Evolutionary conservation across 495 filamentous ascomycete species (phyloP).

Genomic region (Penicillium turbatum): DNA sequence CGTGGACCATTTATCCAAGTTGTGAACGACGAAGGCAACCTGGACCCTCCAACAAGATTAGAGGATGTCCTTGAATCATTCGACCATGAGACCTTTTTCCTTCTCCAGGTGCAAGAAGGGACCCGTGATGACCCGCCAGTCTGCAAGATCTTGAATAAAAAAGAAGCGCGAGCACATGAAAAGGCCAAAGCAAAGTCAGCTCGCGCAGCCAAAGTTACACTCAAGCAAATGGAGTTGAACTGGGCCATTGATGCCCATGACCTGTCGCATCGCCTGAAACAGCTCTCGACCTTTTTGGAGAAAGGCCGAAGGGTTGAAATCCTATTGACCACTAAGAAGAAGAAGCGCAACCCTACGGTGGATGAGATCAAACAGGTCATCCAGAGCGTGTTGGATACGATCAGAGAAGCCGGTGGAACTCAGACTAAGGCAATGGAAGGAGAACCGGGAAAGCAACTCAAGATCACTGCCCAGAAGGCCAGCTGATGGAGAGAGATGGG

Average conservation of each 20-base stretch:
- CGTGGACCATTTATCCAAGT: slow-evolving; percentile 47
- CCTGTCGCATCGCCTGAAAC: slow-evolving; percentile 54
- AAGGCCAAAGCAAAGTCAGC: slow-evolving; percentile 39
- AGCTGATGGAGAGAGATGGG: slow-evolving; percentile 3
- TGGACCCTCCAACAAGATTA: slow-evolving; percentile 43
- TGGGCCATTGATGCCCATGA: slow-evolving; percentile 75
- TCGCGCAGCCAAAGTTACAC: slow-evolving; percentile 24
- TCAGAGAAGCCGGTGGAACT: slow-evolving; percentile 34
- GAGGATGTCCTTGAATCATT: slow-evolving; percentile 44
- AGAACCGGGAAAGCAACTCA: slow-evolving; percentile 38
- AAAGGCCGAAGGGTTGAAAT: slow-evolving; percentile 64
- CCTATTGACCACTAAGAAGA: slow-evolving; percentile 47
- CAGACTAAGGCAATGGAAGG: slow-evolving; percentile 42
- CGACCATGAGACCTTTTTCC: slow-evolving; percentile 45
- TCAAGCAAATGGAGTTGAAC: slow-evolving; percentile 77
- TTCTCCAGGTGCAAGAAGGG: slow-evolving; percentile 53
- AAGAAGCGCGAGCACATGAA: slow-evolving; percentile 37
- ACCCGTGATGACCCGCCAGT: slow-evolving; percentile 42
- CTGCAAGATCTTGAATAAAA: slow-evolving; percentile 61
- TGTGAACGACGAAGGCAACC: slow-evolving; percentile 45
- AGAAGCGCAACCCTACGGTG: slow-evolving; percentile 38
- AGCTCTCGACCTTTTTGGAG: slow-evolving; percentile 56
- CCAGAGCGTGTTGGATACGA: slow-evolving; percentile 34
- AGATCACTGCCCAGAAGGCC: slow-evolving; percentile 38
- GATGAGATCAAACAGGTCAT: slow-evolving; percentile 43